Evolutionary conservation across 1,284 basidiomycete genomes (phyloP), one percentile per base, ranked within the genome.

Genomic region (Cutaneotrichosporon daszewskae): DNA sequence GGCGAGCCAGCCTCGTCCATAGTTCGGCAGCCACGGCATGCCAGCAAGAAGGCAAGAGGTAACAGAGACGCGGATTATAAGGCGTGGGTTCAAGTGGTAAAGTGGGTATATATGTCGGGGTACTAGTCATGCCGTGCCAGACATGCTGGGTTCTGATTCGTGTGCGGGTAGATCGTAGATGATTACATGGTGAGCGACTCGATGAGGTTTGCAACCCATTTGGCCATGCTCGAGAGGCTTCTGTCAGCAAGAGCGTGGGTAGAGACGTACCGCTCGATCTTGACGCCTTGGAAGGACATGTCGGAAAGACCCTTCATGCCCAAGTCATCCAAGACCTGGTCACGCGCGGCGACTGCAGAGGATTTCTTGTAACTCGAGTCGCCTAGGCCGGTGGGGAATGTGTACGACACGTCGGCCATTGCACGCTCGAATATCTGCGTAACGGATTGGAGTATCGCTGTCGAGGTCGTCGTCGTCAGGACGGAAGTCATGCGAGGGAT

Each of bases 401-500:
- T 53, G 47, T 67, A 69, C 16, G 39, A 46, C 19, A 58, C 45
- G 43, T 69, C 64, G 5, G 52, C 36, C 51, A 69, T 54, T 1
- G 64, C 65, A n/a, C 54, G 51, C 40, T 63, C 58, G 69, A 88
- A 85, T 47, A 91, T 81, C 48, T 75, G 80, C 5, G 85, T 84
- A 18, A 83, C 81, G 14, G 82, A 77, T 31, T 77, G 75, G 45
- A 90, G 78, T 53, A 89, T 83, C 2, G 76, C 72, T 3, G 84
- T 75, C 51, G 85, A 87, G 7, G 83, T 79, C 1, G 84, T 83
- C 42, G 79, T 83, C 22, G 80, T 77, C 53, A 90, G 81, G 0
- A 80, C 77, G n/a, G 84, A 82, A 51, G 80, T 82, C 61, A 90
- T 80, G 49, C 81, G 80, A 41, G 87, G 85, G 59, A 87, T 81